These are phyloP conservation scores for Ascochyta clinopodiicola DNA, from an alignment of 2,329 filamentous ascomycete genomes.

Conservation along the genomic window DNA sequence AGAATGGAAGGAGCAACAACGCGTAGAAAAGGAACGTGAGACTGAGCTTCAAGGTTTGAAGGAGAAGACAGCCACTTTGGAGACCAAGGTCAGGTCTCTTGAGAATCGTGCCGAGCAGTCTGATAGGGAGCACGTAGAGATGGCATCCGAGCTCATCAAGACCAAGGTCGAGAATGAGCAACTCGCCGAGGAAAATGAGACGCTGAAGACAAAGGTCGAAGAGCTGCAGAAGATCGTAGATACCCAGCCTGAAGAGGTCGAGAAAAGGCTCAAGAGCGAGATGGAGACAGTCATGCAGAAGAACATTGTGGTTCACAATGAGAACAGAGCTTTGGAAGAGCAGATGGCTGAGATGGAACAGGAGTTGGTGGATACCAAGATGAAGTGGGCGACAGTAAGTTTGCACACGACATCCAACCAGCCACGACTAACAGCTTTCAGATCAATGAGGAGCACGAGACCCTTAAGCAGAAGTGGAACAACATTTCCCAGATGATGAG, in stretches of 20 bases:
- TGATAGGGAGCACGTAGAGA: conserved; percentile 86
- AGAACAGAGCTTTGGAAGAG: conserved; percentile 87
- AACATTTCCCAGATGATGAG: conserved; percentile 56
- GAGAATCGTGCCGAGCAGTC: conserved; percentile 88
- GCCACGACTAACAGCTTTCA: conserved; percentile 44
- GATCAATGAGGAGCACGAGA: conserved; percentile 58
- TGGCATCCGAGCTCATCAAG: conserved; percentile 89
- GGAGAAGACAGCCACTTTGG: conserved; percentile 64
- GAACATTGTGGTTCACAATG: conserved; percentile 91
- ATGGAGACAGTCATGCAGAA: conserved; percentile 91
- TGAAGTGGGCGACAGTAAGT: conserved; percentile 92
- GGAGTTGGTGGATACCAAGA: conserved; percentile 89
- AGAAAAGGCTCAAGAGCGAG: conserved; percentile 79
- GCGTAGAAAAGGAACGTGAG: conserved; percentile 81
- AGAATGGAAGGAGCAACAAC: conserved; percentile 93
- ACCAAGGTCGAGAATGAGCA: conserved; percentile 94
- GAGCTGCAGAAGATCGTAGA: conserved; percentile 88
- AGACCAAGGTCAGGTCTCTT: conserved; percentile 79
- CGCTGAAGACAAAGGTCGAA: conserved; percentile 79
- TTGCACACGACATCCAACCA: conserved; percentile 47
- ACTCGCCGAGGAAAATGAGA: conserved; percentile 87
- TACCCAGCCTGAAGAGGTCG: conserved; percentile 86
- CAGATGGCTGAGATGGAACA: conserved; percentile 91
- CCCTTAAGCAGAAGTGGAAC: conserved; percentile 57
- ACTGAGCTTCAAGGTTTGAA: conserved; percentile 76